These are phyloP conservation scores for Annulohypoxylon truncatum DNA, from an alignment of 2,329 filamentous ascomycete genomes.

Conservation along the genomic window DNA sequence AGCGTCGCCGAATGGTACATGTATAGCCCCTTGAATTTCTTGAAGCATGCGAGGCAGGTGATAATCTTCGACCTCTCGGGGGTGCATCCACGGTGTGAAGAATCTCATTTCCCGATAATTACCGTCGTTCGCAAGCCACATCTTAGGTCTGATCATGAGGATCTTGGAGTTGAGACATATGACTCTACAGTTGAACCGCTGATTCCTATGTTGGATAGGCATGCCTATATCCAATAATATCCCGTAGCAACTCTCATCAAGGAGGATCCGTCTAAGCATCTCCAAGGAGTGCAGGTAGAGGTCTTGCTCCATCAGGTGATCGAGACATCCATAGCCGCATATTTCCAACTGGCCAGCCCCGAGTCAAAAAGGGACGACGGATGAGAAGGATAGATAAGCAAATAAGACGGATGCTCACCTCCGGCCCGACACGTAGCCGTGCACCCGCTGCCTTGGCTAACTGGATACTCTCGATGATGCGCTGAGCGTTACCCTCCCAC, in stretches of 20 bases:
- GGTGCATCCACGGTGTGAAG: constrained; percentile 73
- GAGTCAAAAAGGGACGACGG: constrained; percentile 10
- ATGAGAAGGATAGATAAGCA: not conserved
- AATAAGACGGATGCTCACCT: constrained; percentile 21
- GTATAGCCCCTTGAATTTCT: constrained; percentile 58
- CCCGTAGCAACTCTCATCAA: constrained; percentile 68
- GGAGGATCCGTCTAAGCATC: constrained; percentile 69
- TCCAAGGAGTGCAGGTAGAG: constrained; percentile 71
- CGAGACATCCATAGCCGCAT: constrained; percentile 73
- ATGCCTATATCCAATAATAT: constrained; percentile 75
- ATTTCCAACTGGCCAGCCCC: constrained; percentile 56
- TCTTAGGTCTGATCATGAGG: constrained; percentile 77
- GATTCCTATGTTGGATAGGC: constrained; percentile 71
- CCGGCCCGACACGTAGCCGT: constrained; percentile 70
- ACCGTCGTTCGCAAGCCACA: constrained; percentile 77
- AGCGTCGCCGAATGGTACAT: constrained; percentile 75
- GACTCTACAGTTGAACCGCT: constrained; percentile 74
- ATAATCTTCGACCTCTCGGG: constrained; percentile 71
- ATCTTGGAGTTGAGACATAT: constrained; percentile 74
- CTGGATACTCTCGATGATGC: constrained; percentile 71
- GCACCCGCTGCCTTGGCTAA: constrained; percentile 67
- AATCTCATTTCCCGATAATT: constrained; percentile 68
- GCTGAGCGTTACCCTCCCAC: constrained; percentile 66
- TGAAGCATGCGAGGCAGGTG: constrained; percentile 70
- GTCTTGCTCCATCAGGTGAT: constrained; percentile 73